phyloP scores from a whole-genome alignment of 2,329 filamentous ascomycete genomes.

The Phoma herbarum region DNA sequence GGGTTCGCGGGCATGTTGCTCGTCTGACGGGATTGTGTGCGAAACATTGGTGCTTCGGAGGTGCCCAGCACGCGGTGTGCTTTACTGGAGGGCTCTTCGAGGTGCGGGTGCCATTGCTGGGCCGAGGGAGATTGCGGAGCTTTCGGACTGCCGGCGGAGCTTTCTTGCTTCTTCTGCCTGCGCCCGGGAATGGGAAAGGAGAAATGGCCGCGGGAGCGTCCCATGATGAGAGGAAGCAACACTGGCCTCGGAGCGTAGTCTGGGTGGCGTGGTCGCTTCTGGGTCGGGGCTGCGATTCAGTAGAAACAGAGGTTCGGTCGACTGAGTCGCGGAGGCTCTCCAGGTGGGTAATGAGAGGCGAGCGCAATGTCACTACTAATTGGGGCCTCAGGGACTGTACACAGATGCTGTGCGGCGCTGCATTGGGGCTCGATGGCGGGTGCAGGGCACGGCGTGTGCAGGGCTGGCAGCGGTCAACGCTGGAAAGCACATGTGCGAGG shows the following conservation, averaged over 20 bases:
- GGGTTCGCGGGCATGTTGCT: constrained; percentile 35
- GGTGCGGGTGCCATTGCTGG: constrained; percentile 38
- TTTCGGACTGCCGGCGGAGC: constrained; percentile 26
- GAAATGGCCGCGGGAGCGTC: constrained; percentile 37
- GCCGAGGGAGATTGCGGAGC: constrained; percentile 29
- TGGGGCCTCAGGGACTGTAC: constrained; percentile 13
- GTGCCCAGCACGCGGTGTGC: constrained; percentile 52
- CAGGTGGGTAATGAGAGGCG: background rate
- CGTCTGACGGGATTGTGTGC: constrained; percentile 34
- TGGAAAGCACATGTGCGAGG: constrained; percentile 29
- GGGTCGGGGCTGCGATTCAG: constrained; percentile 40
- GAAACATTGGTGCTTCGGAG: constrained; percentile 36
- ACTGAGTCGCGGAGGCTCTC: constrained; percentile 36
- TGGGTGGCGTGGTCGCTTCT: constrained; percentile 36
- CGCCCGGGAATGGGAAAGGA: constrained; percentile 51
- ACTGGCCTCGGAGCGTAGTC: constrained; percentile 6
- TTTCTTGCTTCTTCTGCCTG: constrained; percentile 32
- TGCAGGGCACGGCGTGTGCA: constrained; percentile 7
- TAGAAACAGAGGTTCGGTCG: constrained; percentile 23
- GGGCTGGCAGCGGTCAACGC: constrained; percentile 13
- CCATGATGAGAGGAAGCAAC: constrained; percentile 38
- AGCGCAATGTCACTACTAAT: background rate
- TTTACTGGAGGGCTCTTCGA: constrained; percentile 42
- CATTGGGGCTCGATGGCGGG: constrained; percentile 26
- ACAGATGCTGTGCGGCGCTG: constrained; percentile 10